These are phyloP conservation scores for Bathelium albidoporum DNA, from an alignment of 495 filamentous ascomycete genomes.

Conservation along the genomic window DNA sequence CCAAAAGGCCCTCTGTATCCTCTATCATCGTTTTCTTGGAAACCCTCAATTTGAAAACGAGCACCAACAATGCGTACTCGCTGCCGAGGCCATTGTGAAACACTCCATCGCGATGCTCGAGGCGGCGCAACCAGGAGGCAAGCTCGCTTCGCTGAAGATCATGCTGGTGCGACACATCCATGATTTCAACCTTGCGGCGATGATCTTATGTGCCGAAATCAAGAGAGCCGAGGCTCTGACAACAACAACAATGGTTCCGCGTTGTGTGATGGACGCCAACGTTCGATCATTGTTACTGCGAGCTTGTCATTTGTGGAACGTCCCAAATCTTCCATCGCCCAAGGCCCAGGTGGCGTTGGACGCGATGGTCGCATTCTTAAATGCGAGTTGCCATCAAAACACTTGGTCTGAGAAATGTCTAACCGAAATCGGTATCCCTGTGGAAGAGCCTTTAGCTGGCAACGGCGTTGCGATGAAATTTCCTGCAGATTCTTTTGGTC, in stretches of 20 bases:
- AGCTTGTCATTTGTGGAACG: neutral
- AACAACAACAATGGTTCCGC: neutral
- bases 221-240: neutral
- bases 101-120: conserved; percentile 3
- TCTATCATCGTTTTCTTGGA: conserved; percentile 8
- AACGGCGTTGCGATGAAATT: neutral
- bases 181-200: conserved; percentile 14
- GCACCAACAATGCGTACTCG: conserved; percentile 1
- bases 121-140: conserved; percentile 2
- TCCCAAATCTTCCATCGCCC: neutral
- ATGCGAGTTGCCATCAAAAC: neutral
- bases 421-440: neutral
- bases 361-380: neutral
- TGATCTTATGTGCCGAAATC: conserved; percentile 6
- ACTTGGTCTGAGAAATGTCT: neutral
- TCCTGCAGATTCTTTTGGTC: neutral
- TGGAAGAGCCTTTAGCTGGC: neutral
- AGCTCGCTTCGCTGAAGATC: neutral
- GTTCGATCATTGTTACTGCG: neutral
- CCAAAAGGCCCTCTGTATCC: conserved; percentile 6
- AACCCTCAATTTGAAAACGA: neutral
- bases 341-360: neutral
- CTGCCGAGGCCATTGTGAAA: conserved; percentile 4
- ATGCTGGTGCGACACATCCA: conserved; percentile 7
- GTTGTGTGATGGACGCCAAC: neutral